These are phyloP conservation scores for Perkinsus olseni DNA, from an alignment of 169 alveolate genomes.

Conservation along the genomic window DNA sequence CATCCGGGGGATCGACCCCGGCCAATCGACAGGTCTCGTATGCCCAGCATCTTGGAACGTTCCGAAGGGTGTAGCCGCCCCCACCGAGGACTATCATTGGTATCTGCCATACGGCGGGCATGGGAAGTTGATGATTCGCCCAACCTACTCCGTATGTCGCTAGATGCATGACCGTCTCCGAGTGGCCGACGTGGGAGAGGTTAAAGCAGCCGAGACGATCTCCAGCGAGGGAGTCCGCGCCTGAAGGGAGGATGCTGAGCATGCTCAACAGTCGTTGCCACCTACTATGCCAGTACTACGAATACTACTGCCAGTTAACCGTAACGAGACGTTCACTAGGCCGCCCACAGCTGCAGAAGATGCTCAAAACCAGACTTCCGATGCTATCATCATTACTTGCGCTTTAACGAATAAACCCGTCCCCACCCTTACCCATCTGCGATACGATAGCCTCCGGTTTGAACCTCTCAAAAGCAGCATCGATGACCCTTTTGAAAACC, in stretches of 20 bases:
- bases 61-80: slow-evolving; percentile 95
- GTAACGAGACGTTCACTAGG: too few species aligned
- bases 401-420: neutral
- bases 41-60: slow-evolving; percentile 99
- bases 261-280: too few species aligned
- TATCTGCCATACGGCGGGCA: slow-evolving; percentile 41
- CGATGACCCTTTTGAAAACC: slow-evolving; percentile 65
- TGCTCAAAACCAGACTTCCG: too few species aligned
- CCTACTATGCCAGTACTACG: too few species aligned
- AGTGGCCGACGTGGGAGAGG: slow-evolving; percentile 68
- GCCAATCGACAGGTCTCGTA: slow-evolving; percentile 84
- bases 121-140: slow-evolving; percentile 9
- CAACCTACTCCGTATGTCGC: slow-evolving; percentile 35
- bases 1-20: slow-evolving; percentile 6
- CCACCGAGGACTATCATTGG: slow-evolving; percentile 82
- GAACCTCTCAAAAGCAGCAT: slow-evolving; percentile 59
- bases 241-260: too few species aligned
- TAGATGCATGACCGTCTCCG: slow-evolving; percentile 38
- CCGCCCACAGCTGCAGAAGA: too few species aligned
- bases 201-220: slow-evolving; percentile 94
- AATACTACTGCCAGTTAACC: too few species aligned
- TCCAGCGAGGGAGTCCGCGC: slow-evolving; percentile 80
- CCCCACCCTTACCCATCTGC: slow-evolving; percentile 21
- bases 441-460: slow-evolving; percentile 74
- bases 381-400: neutral